Evolutionary conservation across 2,329 filamentous ascomycete genomes (phyloP).

Genomic region (Dryadomyces quercus-mongolicae): DNA sequence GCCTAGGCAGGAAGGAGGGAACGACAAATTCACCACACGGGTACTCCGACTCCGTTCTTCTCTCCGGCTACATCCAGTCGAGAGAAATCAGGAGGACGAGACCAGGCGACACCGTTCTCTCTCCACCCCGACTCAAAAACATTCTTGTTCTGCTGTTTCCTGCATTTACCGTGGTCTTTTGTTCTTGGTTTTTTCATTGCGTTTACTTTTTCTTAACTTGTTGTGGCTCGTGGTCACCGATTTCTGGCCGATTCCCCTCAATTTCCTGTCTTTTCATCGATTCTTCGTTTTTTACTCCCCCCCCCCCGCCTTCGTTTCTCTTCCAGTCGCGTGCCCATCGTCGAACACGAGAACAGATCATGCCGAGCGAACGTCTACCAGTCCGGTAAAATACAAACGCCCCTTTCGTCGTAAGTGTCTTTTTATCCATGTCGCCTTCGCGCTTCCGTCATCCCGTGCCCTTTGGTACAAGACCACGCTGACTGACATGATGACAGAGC

Average conservation of each 20-base stretch:
- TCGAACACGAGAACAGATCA: not conserved
- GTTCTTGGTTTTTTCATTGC: not conserved
- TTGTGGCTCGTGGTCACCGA: not conserved
- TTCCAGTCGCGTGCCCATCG: not conserved
- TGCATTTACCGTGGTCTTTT: not conserved
- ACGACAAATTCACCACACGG: constrained; percentile 1
- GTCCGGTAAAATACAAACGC: not conserved
- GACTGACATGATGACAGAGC: not conserved
- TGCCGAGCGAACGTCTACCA: not conserved
- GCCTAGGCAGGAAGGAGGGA: not conserved
- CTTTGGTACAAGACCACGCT: not conserved
- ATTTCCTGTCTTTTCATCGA: not conserved
- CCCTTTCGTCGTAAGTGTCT: not conserved
- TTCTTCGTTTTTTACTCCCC: not conserved
- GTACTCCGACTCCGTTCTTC: not conserved
- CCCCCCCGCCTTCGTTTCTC: not conserved
- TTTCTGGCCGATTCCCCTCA: not conserved
- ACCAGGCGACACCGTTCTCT: not conserved
- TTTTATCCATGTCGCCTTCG: not conserved
- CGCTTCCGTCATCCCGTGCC: not conserved
- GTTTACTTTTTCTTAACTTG: not conserved
- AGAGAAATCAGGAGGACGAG: not conserved
- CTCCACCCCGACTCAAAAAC: not conserved
- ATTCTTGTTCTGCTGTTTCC: not conserved
- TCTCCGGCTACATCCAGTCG: not conserved